Conservation (phyloP, 2,329 filamentous ascomycete species). For the Thielaviopsis euricoi region DNA sequence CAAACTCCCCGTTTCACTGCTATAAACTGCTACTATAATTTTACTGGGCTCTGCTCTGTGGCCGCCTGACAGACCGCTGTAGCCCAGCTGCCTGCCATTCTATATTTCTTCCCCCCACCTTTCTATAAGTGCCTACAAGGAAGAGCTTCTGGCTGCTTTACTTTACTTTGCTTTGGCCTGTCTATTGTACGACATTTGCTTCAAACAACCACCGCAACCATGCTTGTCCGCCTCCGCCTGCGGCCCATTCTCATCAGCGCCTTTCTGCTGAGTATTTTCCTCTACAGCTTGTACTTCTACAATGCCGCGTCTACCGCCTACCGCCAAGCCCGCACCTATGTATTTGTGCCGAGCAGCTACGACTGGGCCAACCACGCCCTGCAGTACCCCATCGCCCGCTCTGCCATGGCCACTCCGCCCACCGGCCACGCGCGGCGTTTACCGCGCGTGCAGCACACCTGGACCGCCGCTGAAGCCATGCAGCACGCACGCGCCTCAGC, state of each 20-base stretch:
- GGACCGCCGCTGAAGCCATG: not conserved
- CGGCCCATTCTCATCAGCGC: constrained; percentile 25
- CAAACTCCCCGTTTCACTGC: too few species aligned
- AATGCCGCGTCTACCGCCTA: not conserved
- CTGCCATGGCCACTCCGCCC: constrained; percentile 13
- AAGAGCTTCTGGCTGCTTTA: too few species aligned
- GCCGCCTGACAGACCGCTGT: too few species aligned
- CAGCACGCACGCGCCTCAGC: not conserved
- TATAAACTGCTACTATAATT: too few species aligned
- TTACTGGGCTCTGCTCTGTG: too few species aligned
- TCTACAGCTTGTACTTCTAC: constrained; percentile 45
- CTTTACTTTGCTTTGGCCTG: too few species aligned
- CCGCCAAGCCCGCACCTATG: not conserved
- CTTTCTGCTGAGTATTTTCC: constrained; percentile 44
- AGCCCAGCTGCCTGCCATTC: too few species aligned
- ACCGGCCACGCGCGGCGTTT: not conserved
- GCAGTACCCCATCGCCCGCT: constrained; percentile 11
- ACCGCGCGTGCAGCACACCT: constrained; percentile 1
- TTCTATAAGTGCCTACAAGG: too few species aligned
- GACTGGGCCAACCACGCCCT: constrained; percentile 14
- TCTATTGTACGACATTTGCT: too few species aligned
- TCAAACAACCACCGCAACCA: too few species aligned
- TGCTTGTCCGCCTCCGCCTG: constrained; percentile 15
- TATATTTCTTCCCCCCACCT: too few species aligned
- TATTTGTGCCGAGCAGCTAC: constrained; percentile 12